Evolutionary conservation across 148 eudicot species (phyloP), one percentile per base, ranked within the genome.

Genomic region (Dianthus caryophyllus): DNA sequence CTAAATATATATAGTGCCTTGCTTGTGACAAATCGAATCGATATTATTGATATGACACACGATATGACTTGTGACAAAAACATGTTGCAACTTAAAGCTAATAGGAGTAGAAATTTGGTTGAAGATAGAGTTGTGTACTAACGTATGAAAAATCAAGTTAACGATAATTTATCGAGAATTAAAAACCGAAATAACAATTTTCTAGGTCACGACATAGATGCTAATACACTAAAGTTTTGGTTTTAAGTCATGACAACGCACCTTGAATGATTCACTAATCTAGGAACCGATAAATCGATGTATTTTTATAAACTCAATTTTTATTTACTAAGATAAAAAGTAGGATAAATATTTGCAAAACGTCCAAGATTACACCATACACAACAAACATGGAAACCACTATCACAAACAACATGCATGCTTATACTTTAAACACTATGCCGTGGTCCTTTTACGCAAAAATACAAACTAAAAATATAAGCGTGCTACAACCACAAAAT

Each of bases 191-290:
- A 7, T 33, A 7, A 7, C 38, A 33, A 33, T 33, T 33, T 33
- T 7, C 38, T 33, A 33, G 38, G 7, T 33, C 38, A 33, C 38
- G 38, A 33, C 3, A 2, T 3, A 33, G 7, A 33, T 33, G 4
- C 38, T 24, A 30, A 25, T 9, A 22, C 27, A 51, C 61, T 60
- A 70, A 31, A 47, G 31, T 61, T 60, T 13, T 3, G 31, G 26
- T 48, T n/a, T n/a, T 0, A 30, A 57, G 56, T 43, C 11, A 9
- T 29, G n/a, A 44, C 39, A 75, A 75, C 50, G 78, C 66, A 71
- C 18, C n/a, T 65, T 76, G 71, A 66, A 75, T 76, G 75, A 76
- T 30, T n/a, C 47, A 55, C 21, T 26, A 65, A 57, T 57, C 51
- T 53, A 67, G 69, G 59, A 33, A 64, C 22, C 54, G 2, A 53